phyloP scores from a whole-genome alignment of 345 rosid genomes.

The Camelina neglecta region DNA sequence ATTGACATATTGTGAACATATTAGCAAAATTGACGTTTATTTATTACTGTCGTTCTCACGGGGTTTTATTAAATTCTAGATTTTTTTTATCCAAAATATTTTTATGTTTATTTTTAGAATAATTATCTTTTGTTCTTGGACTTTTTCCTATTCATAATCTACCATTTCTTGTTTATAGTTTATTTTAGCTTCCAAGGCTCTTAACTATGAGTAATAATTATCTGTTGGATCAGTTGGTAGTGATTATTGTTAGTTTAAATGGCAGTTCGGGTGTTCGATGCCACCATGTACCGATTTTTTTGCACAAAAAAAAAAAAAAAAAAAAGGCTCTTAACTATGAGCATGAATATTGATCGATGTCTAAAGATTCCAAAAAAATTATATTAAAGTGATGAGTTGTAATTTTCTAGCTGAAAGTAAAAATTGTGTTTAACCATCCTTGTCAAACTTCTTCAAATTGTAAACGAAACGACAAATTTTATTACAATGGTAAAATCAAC shows the following conservation, averaged over 20 bases:
- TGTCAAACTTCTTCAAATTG: not conserved
- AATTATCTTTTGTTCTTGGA: not conserved
- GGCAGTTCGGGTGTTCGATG: too few species aligned
- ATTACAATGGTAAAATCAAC: not conserved
- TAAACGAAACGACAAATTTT: not conserved
- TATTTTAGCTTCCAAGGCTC: not conserved
- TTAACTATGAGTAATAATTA: not conserved
- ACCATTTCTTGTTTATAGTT: not conserved
- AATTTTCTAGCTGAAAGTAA: not conserved
- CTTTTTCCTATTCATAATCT: not conserved
- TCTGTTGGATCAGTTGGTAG: too few species aligned
- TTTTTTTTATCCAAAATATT: not conserved
- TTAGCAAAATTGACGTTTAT: not conserved
- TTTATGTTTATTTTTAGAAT: not conserved
- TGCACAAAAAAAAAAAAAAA: too few species aligned
- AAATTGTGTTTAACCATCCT: not conserved
- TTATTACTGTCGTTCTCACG: not conserved
- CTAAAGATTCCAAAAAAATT: not conserved
- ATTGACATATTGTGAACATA: not conserved
- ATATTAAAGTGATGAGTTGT: not conserved
- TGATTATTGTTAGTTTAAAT: too few species aligned
- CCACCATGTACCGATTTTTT: too few species aligned
- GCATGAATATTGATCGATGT: not conserved
- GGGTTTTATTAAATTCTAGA: not conserved
- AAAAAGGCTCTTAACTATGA: not conserved